Conservation (phyloP, 352 stramenopile genomes). For the Pythium phragmitis region DNA sequence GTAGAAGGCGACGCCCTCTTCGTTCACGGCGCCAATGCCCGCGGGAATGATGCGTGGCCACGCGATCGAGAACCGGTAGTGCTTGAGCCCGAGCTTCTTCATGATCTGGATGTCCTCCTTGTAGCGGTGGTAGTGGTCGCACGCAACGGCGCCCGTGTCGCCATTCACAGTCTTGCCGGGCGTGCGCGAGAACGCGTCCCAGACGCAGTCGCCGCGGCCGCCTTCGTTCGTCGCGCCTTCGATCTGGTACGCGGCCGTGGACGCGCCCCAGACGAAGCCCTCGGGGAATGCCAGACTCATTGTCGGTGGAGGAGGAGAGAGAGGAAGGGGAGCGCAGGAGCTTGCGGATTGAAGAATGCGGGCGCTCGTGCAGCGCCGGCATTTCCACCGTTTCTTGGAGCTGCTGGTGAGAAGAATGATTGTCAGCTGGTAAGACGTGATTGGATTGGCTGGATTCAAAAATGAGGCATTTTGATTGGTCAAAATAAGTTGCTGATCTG, state of each 20-base stretch:
- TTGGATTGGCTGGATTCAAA: not conserved
- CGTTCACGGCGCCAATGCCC: conserved; percentile 63
- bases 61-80: conserved; percentile 93
- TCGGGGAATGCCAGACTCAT: conserved; percentile 29
- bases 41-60: conserved; percentile 89
- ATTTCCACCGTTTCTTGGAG: no score
- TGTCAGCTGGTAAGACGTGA: no score
- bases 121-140: conserved; percentile 93
- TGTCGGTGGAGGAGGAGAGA: no score
- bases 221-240: conserved; percentile 87
- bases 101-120: conserved; percentile 91
- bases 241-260: conserved; percentile 92
- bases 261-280: conserved; percentile 83
- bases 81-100: conserved; percentile 84
- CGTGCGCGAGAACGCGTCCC: conserved; percentile 47
- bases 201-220: conserved; percentile 87
- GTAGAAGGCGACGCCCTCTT: conserved; percentile 90
- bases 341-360: not conserved
- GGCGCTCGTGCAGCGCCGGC: conserved; percentile 6
- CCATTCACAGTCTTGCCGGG: conserved; percentile 27
- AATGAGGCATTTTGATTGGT: conserved; percentile 11
- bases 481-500: not conserved
- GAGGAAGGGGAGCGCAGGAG: not conserved
- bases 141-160: conserved; percentile 74
- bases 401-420: no score